These are phyloP conservation scores for Collybia sp. DNA, from an alignment of 768 basidiomycete species.

Conservation along the genomic window DNA sequence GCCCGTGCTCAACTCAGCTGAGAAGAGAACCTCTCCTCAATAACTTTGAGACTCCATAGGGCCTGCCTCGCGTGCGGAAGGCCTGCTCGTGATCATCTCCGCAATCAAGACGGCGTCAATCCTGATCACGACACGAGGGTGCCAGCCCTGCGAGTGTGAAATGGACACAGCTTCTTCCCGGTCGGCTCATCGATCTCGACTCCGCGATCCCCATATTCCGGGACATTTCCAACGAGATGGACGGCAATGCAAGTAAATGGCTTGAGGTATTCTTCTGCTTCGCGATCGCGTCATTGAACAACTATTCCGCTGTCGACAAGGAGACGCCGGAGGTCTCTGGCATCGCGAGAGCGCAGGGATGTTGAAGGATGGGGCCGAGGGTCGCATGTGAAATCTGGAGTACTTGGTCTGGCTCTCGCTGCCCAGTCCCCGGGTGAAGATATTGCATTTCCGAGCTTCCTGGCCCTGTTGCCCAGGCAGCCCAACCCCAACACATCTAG, in stretches of 20 bases:
- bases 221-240: conserved; percentile 16
- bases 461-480: conserved; percentile 26
- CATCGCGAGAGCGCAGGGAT: conserved; percentile 21
- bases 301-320: conserved; percentile 23
- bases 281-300: conserved; percentile 25
- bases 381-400: conserved; percentile 22
- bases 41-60: conserved; percentile 30
- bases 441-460: conserved; percentile 15
- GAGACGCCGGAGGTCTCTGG: conserved; percentile 24
- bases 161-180: conserved; percentile 19
- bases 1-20: conserved; percentile 7
- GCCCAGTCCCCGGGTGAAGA: conserved; percentile 20
- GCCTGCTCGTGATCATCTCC: conserved; percentile 14
- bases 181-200: conserved; percentile 18
- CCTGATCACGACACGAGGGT: conserved; percentile 25
- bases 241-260: conserved; percentile 17
- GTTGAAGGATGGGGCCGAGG: conserved; percentile 19
- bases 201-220: conserved; percentile 19
- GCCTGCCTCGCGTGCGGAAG: conserved; percentile 18
- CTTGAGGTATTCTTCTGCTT: conserved; percentile 23
- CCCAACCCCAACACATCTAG: conserved; percentile 10
- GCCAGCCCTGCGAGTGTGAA: conserved; percentile 19
- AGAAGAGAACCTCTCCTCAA: conserved; percentile 14
- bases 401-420: conserved; percentile 25
- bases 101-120: conserved; percentile 13